phyloP scores from a whole-genome alignment of 352 stramenopile species.

The Phytophthora constricta region DNA sequence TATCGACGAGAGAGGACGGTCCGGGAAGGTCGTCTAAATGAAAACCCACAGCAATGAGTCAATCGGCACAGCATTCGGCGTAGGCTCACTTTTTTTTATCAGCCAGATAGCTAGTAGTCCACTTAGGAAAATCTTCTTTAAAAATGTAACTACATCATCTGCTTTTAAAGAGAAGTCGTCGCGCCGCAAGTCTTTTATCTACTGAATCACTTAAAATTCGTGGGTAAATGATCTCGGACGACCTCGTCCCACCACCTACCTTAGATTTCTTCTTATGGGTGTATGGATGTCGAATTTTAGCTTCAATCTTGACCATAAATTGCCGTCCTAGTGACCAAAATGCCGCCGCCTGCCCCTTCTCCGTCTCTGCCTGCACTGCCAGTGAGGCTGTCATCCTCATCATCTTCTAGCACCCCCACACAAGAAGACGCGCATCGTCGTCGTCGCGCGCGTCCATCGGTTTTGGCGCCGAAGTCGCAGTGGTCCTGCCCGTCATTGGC shows the following conservation, averaged over 20 bases:
- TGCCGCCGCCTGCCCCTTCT: too few species aligned
- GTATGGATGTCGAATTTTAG: neutral
- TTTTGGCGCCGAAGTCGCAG: too few species aligned
- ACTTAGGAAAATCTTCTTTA: neutral
- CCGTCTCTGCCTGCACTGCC: too few species aligned
- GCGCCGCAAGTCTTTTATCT: neutral
- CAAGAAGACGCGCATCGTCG: too few species aligned
- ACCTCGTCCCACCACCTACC: neutral
- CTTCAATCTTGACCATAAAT: neutral
- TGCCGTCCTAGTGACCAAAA: too few species aligned
- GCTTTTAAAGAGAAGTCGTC: neutral
- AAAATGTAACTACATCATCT: neutral
- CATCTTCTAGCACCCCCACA: too few species aligned
- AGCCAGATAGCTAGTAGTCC: neutral
- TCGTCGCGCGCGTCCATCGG: too few species aligned
- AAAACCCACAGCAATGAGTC: neutral
- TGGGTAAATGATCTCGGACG: neutral
- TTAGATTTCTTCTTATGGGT: neutral
- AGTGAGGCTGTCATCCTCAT: too few species aligned
- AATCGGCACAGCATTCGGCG: neutral
- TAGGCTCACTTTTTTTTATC: neutral
- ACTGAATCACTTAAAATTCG: neutral
- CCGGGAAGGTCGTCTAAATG: neutral
- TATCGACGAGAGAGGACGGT: neutral
- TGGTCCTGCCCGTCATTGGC: too few species aligned